Conservation (phyloP, 1,284 basidiomycete genomes). For the Leccinum pachyderme region DNA sequence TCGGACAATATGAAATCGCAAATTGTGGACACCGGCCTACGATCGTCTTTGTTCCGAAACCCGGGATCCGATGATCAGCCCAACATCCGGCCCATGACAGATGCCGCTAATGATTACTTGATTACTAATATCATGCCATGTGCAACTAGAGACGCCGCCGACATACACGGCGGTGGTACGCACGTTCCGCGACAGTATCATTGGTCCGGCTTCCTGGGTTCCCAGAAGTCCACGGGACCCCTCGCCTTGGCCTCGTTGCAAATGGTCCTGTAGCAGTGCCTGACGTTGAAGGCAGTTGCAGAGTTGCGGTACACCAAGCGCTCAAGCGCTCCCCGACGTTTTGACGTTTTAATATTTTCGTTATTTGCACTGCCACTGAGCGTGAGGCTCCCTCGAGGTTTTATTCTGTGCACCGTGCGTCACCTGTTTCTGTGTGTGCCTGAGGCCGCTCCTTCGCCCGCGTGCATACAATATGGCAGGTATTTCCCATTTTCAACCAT, state of each 20-base stretch:
- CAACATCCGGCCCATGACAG: not conserved
- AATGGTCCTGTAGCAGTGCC: constrained; percentile 11
- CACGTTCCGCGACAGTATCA: constrained; percentile 1
- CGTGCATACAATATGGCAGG: constrained; percentile 1
- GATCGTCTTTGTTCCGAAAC: not conserved
- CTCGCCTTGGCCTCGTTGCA: constrained; percentile 22
- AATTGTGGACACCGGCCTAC: not conserved
- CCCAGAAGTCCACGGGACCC: constrained; percentile 11
- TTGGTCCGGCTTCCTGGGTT: not conserved
- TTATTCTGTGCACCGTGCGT: not conserved
- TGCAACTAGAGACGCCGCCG: not conserved
- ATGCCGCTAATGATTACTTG: not conserved
- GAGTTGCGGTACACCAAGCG: constrained; percentile 10
- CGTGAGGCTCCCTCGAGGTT: constrained; percentile 31
- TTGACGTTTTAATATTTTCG: not conserved
- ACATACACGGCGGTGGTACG: not conserved
- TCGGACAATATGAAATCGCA: not conserved
- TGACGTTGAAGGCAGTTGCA: constrained; percentile 13
- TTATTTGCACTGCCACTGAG: constrained; percentile 22
- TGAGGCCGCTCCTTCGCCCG: not conserved
- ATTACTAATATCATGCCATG: not conserved
- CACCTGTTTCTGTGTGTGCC: not conserved
- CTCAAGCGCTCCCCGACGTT: constrained; percentile 9
- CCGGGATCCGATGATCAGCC: not conserved
- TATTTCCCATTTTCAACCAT: not conserved